Conservation (phyloP, 2,329 filamentous ascomycete genomes). For the Neopestalotiopsis clavispora region DNA sequence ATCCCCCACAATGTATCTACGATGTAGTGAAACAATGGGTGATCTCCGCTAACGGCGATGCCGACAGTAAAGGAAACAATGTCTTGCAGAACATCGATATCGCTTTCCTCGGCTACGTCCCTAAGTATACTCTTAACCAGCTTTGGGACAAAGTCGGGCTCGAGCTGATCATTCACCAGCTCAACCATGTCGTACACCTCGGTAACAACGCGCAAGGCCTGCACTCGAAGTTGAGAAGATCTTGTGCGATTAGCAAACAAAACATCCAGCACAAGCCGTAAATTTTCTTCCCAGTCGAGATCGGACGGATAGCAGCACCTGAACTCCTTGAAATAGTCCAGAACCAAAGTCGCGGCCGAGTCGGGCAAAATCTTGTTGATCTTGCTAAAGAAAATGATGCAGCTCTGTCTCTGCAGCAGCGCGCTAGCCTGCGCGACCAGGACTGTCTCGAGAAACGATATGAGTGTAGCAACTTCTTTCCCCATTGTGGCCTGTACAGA, state of each 20-base stretch:
- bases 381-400: constrained; percentile 69
- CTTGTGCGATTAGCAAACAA: constrained; percentile 68
- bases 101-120: constrained; percentile 65
- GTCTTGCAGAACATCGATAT: constrained; percentile 67
- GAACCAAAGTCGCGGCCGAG: constrained; percentile 64
- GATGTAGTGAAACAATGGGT: constrained; percentile 63
- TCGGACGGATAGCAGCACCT: constrained; percentile 76
- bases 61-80: constrained; percentile 68
- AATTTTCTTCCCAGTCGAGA: constrained; percentile 68
- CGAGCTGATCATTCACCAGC: constrained; percentile 62
- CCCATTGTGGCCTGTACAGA: constrained; percentile 44
- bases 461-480: constrained; percentile 49
- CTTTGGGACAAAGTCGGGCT: constrained; percentile 60
- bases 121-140: constrained; percentile 67
- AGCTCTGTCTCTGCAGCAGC: constrained; percentile 67
- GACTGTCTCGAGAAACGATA: constrained; percentile 55
- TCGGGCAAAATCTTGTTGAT: constrained; percentile 69
- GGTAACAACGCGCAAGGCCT: constrained; percentile 64
- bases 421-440: constrained; percentile 51
- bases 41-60: constrained; percentile 64
- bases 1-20: constrained; percentile 57
- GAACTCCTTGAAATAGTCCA: constrained; percentile 72
- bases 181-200: constrained; percentile 64
- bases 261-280: constrained; percentile 62
- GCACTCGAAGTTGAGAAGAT: constrained; percentile 65